Evolutionary conservation across 2,329 filamentous ascomycete genomes (phyloP).

Genomic region (Colletotrichum agaves): DNA sequence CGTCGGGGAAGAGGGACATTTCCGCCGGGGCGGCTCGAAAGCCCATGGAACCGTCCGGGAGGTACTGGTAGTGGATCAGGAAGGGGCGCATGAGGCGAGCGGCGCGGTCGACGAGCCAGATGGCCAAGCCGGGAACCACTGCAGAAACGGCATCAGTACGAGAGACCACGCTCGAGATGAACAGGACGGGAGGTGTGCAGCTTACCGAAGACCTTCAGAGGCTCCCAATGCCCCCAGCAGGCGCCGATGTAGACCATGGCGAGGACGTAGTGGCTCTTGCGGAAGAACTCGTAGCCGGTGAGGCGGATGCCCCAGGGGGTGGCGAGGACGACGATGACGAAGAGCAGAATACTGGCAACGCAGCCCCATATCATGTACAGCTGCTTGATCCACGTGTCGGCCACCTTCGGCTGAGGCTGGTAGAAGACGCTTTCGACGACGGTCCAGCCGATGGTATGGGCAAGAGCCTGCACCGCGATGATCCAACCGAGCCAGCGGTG

Average conservation of each 20-base stretch:
- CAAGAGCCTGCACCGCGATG: slow-evolving; percentile 72
- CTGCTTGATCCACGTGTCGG: slow-evolving; percentile 67
- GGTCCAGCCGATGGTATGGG: slow-evolving; percentile 79
- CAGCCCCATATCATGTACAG: slow-evolving; percentile 79
- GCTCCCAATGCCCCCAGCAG: slow-evolving; percentile 79
- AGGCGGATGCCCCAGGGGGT: slow-evolving; percentile 66
- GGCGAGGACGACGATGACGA: slow-evolving; percentile 69
- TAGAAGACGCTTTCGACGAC: slow-evolving; percentile 75
- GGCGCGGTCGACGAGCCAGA: slow-evolving; percentile 73
- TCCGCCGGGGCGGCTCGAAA: slow-evolving; percentile 65
- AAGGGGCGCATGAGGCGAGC: slow-evolving; percentile 67
- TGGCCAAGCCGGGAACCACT: slow-evolving; percentile 70
- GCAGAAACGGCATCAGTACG: not conserved
- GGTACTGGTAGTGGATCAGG: slow-evolving; percentile 61
- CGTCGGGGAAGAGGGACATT: slow-evolving; percentile 64
- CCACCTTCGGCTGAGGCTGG: slow-evolving; percentile 74
- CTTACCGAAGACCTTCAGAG: slow-evolving; percentile 69
- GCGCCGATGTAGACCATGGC: slow-evolving; percentile 80
- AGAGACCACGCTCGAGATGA: not conserved
- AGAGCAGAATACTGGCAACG: slow-evolving; percentile 64
- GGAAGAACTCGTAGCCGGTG: slow-evolving; percentile 82
- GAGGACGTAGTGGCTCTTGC: slow-evolving; percentile 78
- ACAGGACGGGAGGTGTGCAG: not conserved
- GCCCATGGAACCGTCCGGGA: slow-evolving; percentile 56
- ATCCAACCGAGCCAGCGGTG: slow-evolving; percentile 81